A percentile compares a stretch with the other conserved stretches of the same genome.
Conservation (phyloP, 1,284 basidiomycete species). For the Ganoderma lucidum region DNA sequence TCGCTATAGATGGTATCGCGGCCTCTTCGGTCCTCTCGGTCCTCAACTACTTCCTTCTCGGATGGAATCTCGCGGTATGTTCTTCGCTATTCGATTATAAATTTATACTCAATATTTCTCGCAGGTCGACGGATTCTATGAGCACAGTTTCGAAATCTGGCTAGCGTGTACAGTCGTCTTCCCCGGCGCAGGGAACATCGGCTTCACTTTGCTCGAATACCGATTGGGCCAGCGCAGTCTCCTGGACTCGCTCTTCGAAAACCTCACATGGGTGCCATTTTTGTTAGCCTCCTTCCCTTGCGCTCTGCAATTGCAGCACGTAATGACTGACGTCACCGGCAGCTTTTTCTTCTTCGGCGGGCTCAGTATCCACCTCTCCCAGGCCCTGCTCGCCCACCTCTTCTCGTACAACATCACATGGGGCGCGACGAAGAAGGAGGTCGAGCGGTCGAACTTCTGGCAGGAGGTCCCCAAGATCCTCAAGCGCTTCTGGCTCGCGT, state of each 20-base stretch:
- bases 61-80: constrained; percentile 58
- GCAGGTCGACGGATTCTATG: constrained; percentile 66
- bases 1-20: constrained; percentile 71
- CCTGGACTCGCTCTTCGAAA: constrained; percentile 63
- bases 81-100: not conserved
- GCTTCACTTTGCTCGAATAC: constrained; percentile 78
- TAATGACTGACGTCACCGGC: constrained; percentile 13
- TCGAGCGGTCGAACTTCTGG: constrained; percentile 87
- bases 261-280: constrained; percentile 80
- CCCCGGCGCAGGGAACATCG: constrained; percentile 76
- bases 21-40: constrained; percentile 69
- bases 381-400: constrained; percentile 79
- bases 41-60: constrained; percentile 81
- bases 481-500: constrained; percentile 74
- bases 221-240: constrained; percentile 74
- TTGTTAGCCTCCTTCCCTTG: constrained; percentile 53
- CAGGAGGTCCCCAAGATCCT: constrained; percentile 85
- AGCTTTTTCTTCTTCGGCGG: constrained; percentile 90
- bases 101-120: not conserved
- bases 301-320: not conserved
- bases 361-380: constrained; percentile 75
- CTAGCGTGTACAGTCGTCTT: constrained; percentile 84
- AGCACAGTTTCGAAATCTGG: constrained; percentile 80
- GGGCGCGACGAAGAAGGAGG: constrained; percentile 83
- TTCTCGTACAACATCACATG: constrained; percentile 88